phyloP scores from a whole-genome alignment of 2,329 filamentous ascomycete species.

The Lecanicillium sp. region DNA sequence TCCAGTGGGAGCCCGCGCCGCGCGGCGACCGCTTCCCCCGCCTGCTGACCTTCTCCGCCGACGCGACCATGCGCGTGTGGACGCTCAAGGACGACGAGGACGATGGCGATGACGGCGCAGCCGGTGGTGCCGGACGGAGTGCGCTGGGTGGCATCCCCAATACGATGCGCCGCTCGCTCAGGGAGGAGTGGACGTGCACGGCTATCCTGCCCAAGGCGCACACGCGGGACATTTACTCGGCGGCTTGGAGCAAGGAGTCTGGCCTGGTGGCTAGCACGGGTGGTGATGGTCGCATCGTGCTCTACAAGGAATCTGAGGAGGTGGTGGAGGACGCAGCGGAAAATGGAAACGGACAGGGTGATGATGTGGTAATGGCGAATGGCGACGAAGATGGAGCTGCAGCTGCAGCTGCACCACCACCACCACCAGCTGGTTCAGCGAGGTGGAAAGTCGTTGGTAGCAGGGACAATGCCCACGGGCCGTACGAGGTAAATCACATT shows the following conservation, averaged over 20 bases:
- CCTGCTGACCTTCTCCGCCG: conserved; percentile 78
- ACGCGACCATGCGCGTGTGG: conserved; percentile 76
- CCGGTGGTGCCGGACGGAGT: conserved; percentile 24
- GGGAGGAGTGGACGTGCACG: conserved; percentile 80
- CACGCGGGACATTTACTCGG: conserved; percentile 74
- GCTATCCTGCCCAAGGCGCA: conserved; percentile 68
- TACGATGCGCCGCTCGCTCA: conserved; percentile 70
- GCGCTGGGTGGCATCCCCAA: conserved; percentile 66
- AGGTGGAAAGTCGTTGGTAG: conserved; percentile 67
- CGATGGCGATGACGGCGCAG: conserved; percentile 29
- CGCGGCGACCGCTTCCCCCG: conserved; percentile 44
- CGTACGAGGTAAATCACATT: conserved; percentile 91
- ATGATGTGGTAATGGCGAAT: neutral
- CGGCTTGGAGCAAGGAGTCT: conserved; percentile 70
- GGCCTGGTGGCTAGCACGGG: conserved; percentile 82
- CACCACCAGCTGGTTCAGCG: conserved; percentile 21
- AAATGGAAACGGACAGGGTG: conserved; percentile 14
- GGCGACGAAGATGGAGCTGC: neutral
- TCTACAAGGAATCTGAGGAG: conserved; percentile 60
- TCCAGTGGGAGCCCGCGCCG: conserved; percentile 59
- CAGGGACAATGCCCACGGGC: conserved; percentile 72
- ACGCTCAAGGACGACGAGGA: conserved; percentile 49
- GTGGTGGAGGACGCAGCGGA: conserved; percentile 10
- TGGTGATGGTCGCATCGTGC: conserved; percentile 72
- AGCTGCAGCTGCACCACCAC: neutral